Conservation (phyloP, 228 moss, liverwort and hornwort species). For the Sphagnum magellanicum region DNA sequence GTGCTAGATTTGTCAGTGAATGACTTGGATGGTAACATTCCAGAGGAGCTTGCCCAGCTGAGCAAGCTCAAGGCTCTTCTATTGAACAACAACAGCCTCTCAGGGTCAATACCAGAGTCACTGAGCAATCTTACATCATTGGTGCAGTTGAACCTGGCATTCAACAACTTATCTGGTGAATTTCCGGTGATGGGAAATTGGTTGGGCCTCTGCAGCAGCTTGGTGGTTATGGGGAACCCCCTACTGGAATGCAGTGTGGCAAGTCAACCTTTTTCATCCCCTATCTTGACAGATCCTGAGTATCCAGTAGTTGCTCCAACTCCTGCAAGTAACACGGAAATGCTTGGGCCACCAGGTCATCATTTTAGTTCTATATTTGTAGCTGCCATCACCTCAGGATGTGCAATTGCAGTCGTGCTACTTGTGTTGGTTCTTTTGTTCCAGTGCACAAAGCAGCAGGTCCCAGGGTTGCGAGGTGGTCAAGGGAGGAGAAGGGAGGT, state of each 20-base stretch:
- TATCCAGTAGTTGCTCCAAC: slow-evolving; percentile 5
- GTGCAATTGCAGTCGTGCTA: slow-evolving; percentile 77
- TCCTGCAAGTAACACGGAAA: slow-evolving; percentile 6
- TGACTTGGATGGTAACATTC: slow-evolving; percentile 34
- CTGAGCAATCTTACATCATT: slow-evolving; percentile 47
- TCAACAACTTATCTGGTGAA: slow-evolving; percentile 62
- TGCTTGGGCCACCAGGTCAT: slow-evolving; percentile 6
- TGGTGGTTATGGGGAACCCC: slow-evolving; percentile 60
- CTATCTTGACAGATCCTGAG: slow-evolving; percentile 24
- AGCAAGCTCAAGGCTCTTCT: slow-evolving; percentile 44
- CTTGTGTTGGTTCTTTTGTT: slow-evolving; percentile 76
- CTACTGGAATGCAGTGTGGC: slow-evolving; percentile 44
- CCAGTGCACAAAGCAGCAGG: slow-evolving; percentile 77
- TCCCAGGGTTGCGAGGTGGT: slow-evolving; percentile 32
- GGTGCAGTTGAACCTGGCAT: slow-evolving; percentile 63
- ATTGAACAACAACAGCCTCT: slow-evolving; percentile 42
- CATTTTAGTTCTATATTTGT: slow-evolving; percentile 65
- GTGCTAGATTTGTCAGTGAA: slow-evolving; percentile 63
- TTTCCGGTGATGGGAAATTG: slow-evolving; percentile 47
- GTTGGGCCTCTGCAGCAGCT: slow-evolving; percentile 46
- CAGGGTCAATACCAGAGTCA: slow-evolving; percentile 56
- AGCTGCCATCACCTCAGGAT: slow-evolving; percentile 89
- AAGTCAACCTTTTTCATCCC: slow-evolving; percentile 28
- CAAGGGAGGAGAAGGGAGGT: slow-evolving; percentile 66
- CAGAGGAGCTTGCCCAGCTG: slow-evolving; percentile 46